phyloP scores from a whole-genome alignment of 768 basidiomycete genomes.

The Lactarius indigo region DNA sequence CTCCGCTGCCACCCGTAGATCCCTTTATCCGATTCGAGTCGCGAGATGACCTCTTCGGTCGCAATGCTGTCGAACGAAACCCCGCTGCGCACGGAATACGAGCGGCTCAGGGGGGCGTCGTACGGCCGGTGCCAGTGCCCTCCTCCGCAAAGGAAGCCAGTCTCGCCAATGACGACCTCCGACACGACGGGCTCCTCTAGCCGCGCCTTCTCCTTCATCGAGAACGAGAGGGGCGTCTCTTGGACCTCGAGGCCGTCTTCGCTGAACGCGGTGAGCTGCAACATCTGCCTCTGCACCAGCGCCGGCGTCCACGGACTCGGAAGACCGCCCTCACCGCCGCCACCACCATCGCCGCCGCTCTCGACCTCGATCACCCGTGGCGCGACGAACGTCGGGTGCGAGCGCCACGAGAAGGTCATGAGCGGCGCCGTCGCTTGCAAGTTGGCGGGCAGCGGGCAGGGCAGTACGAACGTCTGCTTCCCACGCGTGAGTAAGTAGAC shows the following conservation, averaged over 20 bases:
- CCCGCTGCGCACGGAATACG: slow-evolving; percentile 42
- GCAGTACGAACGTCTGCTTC: slow-evolving; percentile 61
- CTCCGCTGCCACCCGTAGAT: slow-evolving; percentile 78
- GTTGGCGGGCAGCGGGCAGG: slow-evolving; percentile 61
- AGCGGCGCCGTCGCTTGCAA: slow-evolving; percentile 48
- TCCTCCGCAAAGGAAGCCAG: slow-evolving; percentile 52
- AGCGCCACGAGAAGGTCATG: slow-evolving; percentile 54
- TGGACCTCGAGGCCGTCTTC: slow-evolving; percentile 73
- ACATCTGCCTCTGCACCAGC: slow-evolving; percentile 35
- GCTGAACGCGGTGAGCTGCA: slow-evolving; percentile 69
- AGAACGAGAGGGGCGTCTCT: slow-evolving; percentile 54
- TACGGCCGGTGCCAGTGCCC: slow-evolving; percentile 46
- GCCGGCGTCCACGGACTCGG: neutral
- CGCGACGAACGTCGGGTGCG: slow-evolving; percentile 50
- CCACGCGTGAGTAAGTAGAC: slow-evolving; percentile 70
- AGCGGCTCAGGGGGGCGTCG: slow-evolving; percentile 40
- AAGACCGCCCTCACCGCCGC: neutral
- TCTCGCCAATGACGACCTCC: slow-evolving; percentile 60
- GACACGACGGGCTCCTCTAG: slow-evolving; percentile 47
- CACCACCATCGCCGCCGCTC: neutral
- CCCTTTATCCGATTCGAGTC: slow-evolving; percentile 55
- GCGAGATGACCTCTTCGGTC: slow-evolving; percentile 46
- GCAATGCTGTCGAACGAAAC: slow-evolving; percentile 50
- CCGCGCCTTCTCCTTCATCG: slow-evolving; percentile 45
- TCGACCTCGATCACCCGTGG: slow-evolving; percentile 43